Evolutionary conservation across 2,329 filamentous ascomycete species (phyloP).

Genomic region (Emergomyces orientalis): DNA sequence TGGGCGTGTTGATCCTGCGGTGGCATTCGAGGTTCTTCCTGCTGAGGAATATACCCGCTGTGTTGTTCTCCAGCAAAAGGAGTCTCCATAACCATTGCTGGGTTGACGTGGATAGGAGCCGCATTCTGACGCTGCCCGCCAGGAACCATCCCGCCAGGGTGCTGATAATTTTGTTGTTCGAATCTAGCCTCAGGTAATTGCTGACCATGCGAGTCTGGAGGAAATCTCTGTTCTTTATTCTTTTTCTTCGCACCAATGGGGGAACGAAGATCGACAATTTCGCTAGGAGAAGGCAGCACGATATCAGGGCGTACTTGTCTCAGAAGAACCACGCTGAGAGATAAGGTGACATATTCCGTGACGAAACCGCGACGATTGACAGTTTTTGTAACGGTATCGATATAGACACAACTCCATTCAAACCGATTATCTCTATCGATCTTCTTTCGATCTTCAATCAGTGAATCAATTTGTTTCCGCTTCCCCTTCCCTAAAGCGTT

Average conservation of each 20-base stretch:
- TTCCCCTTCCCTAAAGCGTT: conserved; percentile 22
- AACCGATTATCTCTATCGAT: conserved; percentile 21
- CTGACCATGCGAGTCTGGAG: background rate
- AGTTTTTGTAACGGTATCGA: conserved; percentile 23
- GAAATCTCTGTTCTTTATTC: background rate
- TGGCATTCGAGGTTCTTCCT: background rate
- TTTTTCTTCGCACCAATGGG: conserved; percentile 3
- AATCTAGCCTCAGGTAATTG: background rate
- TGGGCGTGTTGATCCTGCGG: background rate
- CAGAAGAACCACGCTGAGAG: conserved; percentile 29
- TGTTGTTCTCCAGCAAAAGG: background rate
- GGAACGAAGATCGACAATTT: conserved; percentile 13
- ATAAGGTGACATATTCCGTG: conserved; percentile 24
- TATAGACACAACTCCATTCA: conserved; percentile 33
- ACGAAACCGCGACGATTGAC: conserved; percentile 17
- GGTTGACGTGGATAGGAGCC: background rate
- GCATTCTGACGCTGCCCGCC: background rate
- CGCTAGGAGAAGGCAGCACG: conserved; percentile 5
- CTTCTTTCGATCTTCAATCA: conserved; percentile 27
- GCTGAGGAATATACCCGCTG: background rate
- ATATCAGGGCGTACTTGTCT: conserved; percentile 20
- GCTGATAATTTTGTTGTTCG: background rate
- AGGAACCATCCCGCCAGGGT: background rate
- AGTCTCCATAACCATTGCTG: background rate
- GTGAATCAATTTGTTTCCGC: conserved; percentile 27